Percentiles rank a stretch among this genome's conserved stretches.
Evolutionary conservation across 768 basidiomycete species (phyloP).

Genomic region (Cytidiella melzeri): DNA sequence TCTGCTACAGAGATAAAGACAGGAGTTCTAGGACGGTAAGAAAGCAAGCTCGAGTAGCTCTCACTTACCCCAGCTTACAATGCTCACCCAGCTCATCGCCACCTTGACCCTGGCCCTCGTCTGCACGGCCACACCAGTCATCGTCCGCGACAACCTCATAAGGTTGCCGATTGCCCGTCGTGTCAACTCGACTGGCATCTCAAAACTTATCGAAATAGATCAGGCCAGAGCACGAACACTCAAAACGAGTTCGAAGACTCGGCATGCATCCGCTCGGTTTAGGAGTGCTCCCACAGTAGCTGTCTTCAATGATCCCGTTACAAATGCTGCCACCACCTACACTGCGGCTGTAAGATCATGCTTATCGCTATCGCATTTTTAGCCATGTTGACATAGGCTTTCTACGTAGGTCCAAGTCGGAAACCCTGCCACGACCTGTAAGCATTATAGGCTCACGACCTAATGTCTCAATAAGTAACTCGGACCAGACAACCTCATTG

Average conservation of each 20-base stretch:
- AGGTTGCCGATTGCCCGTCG: conserved; percentile 46
- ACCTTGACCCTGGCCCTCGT: conserved; percentile 17
- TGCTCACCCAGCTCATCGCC: conserved; percentile 15
- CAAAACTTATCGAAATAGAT: conserved; percentile 45
- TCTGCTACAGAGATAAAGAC: too few relatives aligned
- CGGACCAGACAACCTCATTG: conserved; percentile 5
- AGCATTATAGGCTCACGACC: too few relatives aligned
- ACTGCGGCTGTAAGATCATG: conserved; percentile 2
- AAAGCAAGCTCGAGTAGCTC: too few relatives aligned
- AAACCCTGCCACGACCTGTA: conserved; percentile 10
- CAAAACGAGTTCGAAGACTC: conserved; percentile 16
- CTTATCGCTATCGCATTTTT: too few relatives aligned
- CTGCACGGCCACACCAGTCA: conserved; percentile 19
- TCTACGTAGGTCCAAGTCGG: conserved; percentile 6
- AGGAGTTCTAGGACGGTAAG: too few relatives aligned
- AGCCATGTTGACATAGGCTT: too few relatives aligned
- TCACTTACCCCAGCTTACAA: neutral
- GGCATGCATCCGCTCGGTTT: neutral
- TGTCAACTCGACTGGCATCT: conserved; percentile 42
- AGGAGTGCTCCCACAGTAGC: neutral
- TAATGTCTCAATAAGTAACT: too few relatives aligned
- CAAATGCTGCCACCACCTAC: conserved; percentile 1
- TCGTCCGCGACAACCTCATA: conserved; percentile 19
- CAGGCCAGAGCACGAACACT: conserved; percentile 42
- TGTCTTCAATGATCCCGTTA: neutral